Evolutionary conservation across 75 land plant species (phyloP), one percentile per base, ranked within the genome.

Genomic region (Pinus tabuliformis): DNA sequence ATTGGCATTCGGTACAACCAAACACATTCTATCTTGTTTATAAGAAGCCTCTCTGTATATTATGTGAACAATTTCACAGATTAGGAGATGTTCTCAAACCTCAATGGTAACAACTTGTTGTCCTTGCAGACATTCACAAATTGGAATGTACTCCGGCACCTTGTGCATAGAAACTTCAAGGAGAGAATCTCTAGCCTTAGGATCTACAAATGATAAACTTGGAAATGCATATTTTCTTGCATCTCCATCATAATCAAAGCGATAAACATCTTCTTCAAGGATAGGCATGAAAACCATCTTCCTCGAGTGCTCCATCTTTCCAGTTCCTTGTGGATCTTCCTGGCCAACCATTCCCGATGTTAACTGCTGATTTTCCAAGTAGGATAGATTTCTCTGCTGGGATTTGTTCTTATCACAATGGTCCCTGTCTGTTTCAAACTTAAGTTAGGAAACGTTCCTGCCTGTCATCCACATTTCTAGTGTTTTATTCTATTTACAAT

Each of bases 241-340:
- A 62, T 78, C 76, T 18, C 68, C 82, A 15, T 86, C 83, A 77
- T 86, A 85, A 79, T 96, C 99, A 79, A 96, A 96, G 5, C 99
- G 83, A 77, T 90, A 91, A 26, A 94, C 89, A 5, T 91, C 91
- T 20, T 91, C 91, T 76, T 92, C 95, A 57, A 96, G 77, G 5
- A 96, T 86, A 4, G 95, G 89, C 74, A 90, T 82, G 78, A 88
- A 94, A 68, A 86, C 79, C 91, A 88, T 90, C 30, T 83, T 57
- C n/a, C 83, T 83, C 0, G 87, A 76, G 9, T 30, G 42, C 22
- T n/a, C 59, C 16, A 72, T 56, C 54, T 75, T 82, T 37, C 66
- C 13, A 21, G 59, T 65, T 36, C 42, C 56, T 4, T 17, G 75
- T 24, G 18, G 58, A 26, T 56, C 78, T 59, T 78, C 77, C 62